These are phyloP conservation scores for Calonectria pseudoturangicola DNA, from an alignment of 2,329 filamentous ascomycete genomes.

Conservation along the genomic window DNA sequence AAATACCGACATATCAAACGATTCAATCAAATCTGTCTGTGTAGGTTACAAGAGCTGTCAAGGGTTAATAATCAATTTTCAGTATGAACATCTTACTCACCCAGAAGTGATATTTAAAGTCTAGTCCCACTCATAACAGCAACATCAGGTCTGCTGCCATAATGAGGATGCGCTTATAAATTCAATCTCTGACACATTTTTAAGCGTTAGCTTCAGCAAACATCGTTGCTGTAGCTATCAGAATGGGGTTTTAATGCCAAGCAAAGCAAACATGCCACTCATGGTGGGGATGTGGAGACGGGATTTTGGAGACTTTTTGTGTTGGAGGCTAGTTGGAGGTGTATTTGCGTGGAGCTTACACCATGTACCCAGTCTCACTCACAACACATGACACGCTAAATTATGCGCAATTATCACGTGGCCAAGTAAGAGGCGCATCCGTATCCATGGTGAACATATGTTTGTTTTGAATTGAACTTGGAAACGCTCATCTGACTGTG, in stretches of 20 bases:
- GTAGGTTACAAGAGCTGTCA: background rate
- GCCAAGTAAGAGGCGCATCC: too few relatives aligned
- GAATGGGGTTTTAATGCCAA: background rate
- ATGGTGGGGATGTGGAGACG: slow-evolving; percentile 12
- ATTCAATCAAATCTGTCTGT: background rate
- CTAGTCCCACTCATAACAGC: background rate
- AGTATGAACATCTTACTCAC: background rate
- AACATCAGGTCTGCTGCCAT: background rate
- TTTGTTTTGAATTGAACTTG: too few relatives aligned
- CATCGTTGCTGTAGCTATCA: background rate
- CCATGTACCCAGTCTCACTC: too few relatives aligned
- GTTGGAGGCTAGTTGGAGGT: too few relatives aligned
- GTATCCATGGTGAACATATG: too few relatives aligned
- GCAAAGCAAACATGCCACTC: background rate
- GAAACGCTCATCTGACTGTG: too few relatives aligned
- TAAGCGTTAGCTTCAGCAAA: background rate
- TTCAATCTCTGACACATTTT: slow-evolving; percentile 10
- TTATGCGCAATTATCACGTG: too few relatives aligned
- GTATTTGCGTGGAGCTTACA: too few relatives aligned
- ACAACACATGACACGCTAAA: too few relatives aligned
- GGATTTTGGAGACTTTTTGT: background rate
- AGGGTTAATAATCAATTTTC: background rate
- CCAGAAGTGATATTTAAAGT: background rate
- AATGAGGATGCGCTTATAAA: background rate
- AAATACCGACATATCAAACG: slow-evolving; percentile 60